Base-by-base conservation (phyloP, 306 rosid genomes). In the Pterocarpus macrocarpus region DNA sequence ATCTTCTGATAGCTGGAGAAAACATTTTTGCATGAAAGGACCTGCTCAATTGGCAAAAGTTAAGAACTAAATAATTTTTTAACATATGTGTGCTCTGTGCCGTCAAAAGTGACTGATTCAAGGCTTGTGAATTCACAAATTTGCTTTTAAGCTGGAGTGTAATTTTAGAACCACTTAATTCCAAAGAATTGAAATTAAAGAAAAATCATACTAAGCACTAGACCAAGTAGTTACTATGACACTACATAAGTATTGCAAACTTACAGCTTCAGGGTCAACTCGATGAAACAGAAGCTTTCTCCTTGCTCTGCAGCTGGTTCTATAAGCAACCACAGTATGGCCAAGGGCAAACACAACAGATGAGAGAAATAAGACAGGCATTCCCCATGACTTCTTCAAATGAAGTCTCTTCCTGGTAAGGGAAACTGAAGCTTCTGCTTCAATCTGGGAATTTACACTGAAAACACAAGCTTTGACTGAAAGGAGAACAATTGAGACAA, bases 381-480 rank as follows among this genome's bases (percentile, higher is more conserved):
- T 95, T 59, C 99, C 99, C 99, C 98, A 95, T 45, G 99, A 93
- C 89, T 95, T 95, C 86, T 95, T 95, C 77, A 95, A 82, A 85
- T 88, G 99, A 63, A 95, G 93, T 87, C 79, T 91, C 90, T 83
- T 88, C 88, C 90, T 88, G 14, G 96, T 89, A 80, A 79, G 90
- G 79, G 98, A 95, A 73, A 89, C 85, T 1, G 91, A 85, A 80
- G 96, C 94, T 80, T 91, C 97, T 0, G 87, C 98, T 90, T 91
- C 97, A 22, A 92, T 80, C 82, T 95, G 97, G 77, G 98, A 92
- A 87, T 92, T 88, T 69, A 92, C 97, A 16, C 92, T 83, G 89
- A 92, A 95, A 82, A 95, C 85, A 80, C 98, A 95, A 53, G 86
- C 98, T 81, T 95, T 95, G 80, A 90, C 90, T 13, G 98, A 95